Evolutionary conservation across 2,329 filamentous ascomycete species (phyloP).

Genomic region (Fusarium globosum): DNA sequence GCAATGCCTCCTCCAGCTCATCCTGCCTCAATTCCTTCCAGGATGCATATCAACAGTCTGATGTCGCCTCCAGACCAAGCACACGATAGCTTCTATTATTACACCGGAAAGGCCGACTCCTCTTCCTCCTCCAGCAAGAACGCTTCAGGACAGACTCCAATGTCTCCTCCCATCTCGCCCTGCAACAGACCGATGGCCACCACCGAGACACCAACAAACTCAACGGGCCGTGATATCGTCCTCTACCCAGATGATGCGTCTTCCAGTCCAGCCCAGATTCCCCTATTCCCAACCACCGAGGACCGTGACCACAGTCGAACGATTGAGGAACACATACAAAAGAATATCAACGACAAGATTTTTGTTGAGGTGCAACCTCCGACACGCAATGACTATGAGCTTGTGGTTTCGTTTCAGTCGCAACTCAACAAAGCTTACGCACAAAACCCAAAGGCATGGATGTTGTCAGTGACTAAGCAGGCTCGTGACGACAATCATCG

Average conservation of each 20-base stretch:
- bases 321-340: constrained; percentile 50
- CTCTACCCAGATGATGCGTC: constrained; percentile 63
- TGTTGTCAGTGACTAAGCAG: constrained; percentile 61
- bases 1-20: constrained; percentile 48
- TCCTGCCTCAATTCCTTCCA: constrained; percentile 43
- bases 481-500: constrained; percentile 60
- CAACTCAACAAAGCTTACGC: constrained; percentile 61
- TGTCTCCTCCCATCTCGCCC: constrained; percentile 69
- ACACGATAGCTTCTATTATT: constrained; percentile 61
- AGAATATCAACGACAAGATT: constrained; percentile 41
- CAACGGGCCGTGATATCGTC: constrained; percentile 64
- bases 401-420: constrained; percentile 64
- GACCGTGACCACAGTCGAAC: not conserved
- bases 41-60: constrained; percentile 65
- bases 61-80: constrained; percentile 72
- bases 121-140: constrained; percentile 25
- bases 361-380: constrained; percentile 61
- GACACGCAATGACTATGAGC: constrained; percentile 63
- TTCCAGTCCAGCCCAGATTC: constrained; percentile 57
- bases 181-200: constrained; percentile 55
- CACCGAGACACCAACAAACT: constrained; percentile 42
- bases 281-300: constrained; percentile 61
- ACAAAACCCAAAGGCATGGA: constrained; percentile 59
- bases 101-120: constrained; percentile 33
- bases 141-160: constrained; percentile 50